Evolutionary conservation across 1,284 basidiomycete species (phyloP).

Genomic region (Wolfiporia cocos): DNA sequence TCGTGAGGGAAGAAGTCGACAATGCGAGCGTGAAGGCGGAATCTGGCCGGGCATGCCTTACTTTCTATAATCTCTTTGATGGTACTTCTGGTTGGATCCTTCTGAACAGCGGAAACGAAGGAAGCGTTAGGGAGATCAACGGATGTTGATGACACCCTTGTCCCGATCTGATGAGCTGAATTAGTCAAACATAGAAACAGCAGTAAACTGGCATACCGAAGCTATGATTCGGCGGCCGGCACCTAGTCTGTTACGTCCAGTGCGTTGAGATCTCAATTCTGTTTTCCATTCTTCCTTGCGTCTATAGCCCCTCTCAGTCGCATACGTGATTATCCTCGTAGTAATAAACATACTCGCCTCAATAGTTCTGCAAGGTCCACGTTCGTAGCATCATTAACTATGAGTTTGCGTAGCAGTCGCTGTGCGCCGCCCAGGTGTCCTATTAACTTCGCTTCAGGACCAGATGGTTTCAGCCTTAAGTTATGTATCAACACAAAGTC

Average conservation of each 20-base stretch:
- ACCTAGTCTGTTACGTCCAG: too few relatives aligned
- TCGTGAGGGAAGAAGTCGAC: constrained; percentile 50
- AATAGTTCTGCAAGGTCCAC: constrained; percentile 25
- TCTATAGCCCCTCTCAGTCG: constrained; percentile 15
- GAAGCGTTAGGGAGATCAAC: too few relatives aligned
- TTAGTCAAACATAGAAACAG: too few relatives aligned
- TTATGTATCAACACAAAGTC: constrained; percentile 44
- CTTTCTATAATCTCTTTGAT: constrained; percentile 35
- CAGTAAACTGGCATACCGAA: too few relatives aligned
- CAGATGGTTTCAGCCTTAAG: constrained; percentile 37
- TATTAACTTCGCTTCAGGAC: constrained; percentile 25
- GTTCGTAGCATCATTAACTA: constrained; percentile 23
- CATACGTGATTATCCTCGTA: too few relatives aligned
- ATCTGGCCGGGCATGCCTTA: constrained; percentile 31
- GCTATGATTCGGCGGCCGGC: too few relatives aligned
- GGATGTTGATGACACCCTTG: too few relatives aligned
- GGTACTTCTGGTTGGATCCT: constrained; percentile 8
- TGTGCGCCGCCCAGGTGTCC: constrained; percentile 51
- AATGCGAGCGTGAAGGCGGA: constrained; percentile 42
- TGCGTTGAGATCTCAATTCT: too few relatives aligned
- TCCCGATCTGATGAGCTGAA: too few relatives aligned
- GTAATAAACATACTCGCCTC: background rate
- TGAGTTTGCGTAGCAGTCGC: too few relatives aligned
- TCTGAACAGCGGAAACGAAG: too few relatives aligned
- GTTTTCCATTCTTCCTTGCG: constrained; percentile 23